These are phyloP conservation scores for Alliaria petiolata DNA, from an alignment of 345 rosid species.

Conservation along the genomic window DNA sequence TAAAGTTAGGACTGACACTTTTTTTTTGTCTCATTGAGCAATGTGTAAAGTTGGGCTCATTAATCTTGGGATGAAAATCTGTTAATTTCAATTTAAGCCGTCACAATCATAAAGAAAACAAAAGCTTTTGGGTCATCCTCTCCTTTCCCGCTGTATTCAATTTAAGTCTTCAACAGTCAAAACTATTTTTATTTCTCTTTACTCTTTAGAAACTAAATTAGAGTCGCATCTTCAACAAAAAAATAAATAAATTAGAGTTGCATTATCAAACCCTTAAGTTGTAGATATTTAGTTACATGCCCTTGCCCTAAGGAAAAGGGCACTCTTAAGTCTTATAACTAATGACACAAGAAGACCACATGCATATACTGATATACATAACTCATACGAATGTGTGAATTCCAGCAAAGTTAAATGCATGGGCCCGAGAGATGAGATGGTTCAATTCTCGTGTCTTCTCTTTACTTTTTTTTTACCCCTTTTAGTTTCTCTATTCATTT, in stretches of 20 bases:
- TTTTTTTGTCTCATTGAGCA: too few relatives aligned
- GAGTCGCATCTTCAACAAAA: neutral
- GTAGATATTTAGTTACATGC: neutral
- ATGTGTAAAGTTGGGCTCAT: neutral
- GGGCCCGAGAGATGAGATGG: neutral
- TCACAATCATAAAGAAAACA: neutral
- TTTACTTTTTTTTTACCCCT: neutral
- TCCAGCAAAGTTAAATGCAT: constrained; percentile 1
- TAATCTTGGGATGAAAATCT: neutral
- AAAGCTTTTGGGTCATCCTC: neutral
- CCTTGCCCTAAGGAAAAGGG: constrained; percentile 13
- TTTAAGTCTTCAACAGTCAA: neutral
- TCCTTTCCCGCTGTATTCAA: neutral
- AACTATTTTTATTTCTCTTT: too few relatives aligned
- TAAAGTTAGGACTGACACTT: neutral
- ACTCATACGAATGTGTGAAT: constrained; percentile 6
- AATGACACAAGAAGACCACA: constrained; percentile 9
- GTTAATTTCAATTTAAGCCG: neutral
- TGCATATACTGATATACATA: neutral
- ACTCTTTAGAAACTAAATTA: neutral
- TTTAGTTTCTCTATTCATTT: neutral
- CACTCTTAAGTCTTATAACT: neutral
- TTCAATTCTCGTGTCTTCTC: constrained; percentile 13
- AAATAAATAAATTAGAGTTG: too few relatives aligned
- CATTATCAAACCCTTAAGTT: neutral